A percentile compares a stretch with the other conserved stretches of the same genome.
Evolutionary conservation across 768 basidiomycete species (phyloP).

Genomic region (Tulasnella sp.): DNA sequence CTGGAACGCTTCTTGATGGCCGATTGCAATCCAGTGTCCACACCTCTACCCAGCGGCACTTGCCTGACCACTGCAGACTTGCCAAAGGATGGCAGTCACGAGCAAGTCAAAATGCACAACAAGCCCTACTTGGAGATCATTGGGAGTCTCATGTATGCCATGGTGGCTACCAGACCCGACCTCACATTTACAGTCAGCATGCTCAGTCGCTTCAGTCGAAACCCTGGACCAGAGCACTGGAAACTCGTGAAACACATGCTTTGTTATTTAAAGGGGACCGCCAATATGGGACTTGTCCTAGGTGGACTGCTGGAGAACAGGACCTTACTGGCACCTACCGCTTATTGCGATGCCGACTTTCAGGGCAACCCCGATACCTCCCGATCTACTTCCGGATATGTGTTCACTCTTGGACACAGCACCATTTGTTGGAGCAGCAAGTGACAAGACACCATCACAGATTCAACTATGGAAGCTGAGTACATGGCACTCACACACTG

Average conservation of each 20-base stretch:
- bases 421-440: slow-evolving; percentile 15
- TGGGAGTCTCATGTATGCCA: too few species aligned
- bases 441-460: slow-evolving; percentile 11
- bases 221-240: slow-evolving; percentile 22
- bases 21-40: too few species aligned
- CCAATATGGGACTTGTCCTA: slow-evolving; percentile 17
- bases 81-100: too few species aligned
- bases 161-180: too few species aligned
- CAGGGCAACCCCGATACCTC: slow-evolving; percentile 16
- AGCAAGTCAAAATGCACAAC: too few species aligned
- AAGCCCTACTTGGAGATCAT: too few species aligned
- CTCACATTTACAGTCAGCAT: too few species aligned
- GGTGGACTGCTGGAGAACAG: background rate
- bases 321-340: background rate
- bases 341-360: slow-evolving; percentile 28
- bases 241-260: slow-evolving; percentile 23
- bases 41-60: too few species aligned
- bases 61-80: too few species aligned
- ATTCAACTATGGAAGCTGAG: slow-evolving; percentile 20
- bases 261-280: slow-evolving; percentile 24
- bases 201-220: slow-evolving; percentile 23
- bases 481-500: slow-evolving; percentile 18
- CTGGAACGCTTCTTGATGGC: too few species aligned
- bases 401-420: background rate
- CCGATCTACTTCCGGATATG: background rate